A percentile compares a stretch with the other conserved stretches of the same genome.
These are phyloP conservation scores for Trichomonascaceae sp. DNA, from an alignment of 1,139 yeast species.

Conservation along the genomic window DNA sequence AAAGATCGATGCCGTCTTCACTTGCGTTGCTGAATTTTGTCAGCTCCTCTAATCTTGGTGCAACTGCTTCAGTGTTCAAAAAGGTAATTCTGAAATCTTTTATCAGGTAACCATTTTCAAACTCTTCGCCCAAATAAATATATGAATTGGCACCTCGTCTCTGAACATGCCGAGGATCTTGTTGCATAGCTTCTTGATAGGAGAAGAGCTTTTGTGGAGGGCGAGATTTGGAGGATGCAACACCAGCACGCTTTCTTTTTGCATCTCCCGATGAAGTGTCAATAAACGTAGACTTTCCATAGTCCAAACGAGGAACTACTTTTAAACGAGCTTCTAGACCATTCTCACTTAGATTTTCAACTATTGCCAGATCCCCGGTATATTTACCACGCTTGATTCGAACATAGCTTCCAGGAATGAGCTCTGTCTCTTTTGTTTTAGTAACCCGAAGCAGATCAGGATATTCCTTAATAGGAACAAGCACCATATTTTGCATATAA, in stretches of 20 bases:
- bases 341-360: conserved; percentile 87
- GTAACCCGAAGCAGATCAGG: conserved; percentile 90
- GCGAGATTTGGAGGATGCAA: conserved; percentile 49
- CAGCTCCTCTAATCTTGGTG: conserved; percentile 83
- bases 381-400: conserved; percentile 87
- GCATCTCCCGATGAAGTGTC: conserved; percentile 50
- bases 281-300: conserved; percentile 61
- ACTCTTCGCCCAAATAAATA: conserved; percentile 80
- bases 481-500: conserved; percentile 58
- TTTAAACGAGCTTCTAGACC: conserved; percentile 91
- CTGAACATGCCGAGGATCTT: conserved; percentile 53
- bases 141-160: conserved; percentile 72
- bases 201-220: conserved; percentile 84
- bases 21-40: conserved; percentile 72
- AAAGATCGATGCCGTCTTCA: conserved; percentile 76
- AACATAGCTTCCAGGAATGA: conserved; percentile 88
- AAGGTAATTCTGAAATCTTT: conserved; percentile 83
- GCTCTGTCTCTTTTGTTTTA: conserved; percentile 78
- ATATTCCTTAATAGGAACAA: conserved; percentile 93
- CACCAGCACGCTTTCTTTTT: conserved; percentile 45
- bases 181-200: conserved; percentile 49
- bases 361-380: conserved; percentile 88
- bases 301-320: conserved; percentile 88
- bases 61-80: conserved; percentile 75
- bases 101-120: conserved; percentile 76